Evolutionary conservation across 768 basidiomycete species (phyloP), one percentile per base, ranked within the genome.

Genomic region (Crepidotus variabilis): DNA sequence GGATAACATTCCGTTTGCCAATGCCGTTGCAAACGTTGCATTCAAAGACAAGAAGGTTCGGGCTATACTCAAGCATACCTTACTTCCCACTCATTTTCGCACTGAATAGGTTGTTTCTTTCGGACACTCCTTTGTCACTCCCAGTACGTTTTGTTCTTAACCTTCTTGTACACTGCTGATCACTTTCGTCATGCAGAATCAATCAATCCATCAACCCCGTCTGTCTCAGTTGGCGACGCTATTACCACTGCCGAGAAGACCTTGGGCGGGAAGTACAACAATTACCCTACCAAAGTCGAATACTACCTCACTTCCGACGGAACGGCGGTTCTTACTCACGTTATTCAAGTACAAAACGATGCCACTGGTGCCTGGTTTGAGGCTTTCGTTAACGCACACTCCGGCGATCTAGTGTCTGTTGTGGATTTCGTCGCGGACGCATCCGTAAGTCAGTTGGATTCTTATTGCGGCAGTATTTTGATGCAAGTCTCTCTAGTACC

Each of bases 311-410:
- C 68, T 50, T 63, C 72, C 1, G 75, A 79, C 59, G 73, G 72
- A 23, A 65, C 70, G 2, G 70, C 65, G 22, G 70, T 63, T 16
- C 71, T 81, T 8, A 69, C 75, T 3, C 74, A 79, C 61, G 67
- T 70, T 22, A 59, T 75, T 13, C 72, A 75, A 46, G 67, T 76
- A 21, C 66, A 66, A 47, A 73, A 74, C 55, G 61, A 68, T 14
- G 57, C 60, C 1, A 62, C 64, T 4, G 65, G 79, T 46, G 72
- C 77, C 9, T 86, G 80, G 79, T 78, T 74, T 61, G 80, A 86
- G 66, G 83, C 80, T 0, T 82, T 80, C 56, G 76, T 86, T 45
- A 82, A 85, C 60, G 83, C 80, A 5, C 78, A 79, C 58, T 70
- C 76, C 16, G 79, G 79, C 16, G 77, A 79, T 28, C 61, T 85